These are phyloP conservation scores for Isoetes taiwanensis DNA, from an alignment of 75 land plant genomes.

Conservation along the genomic window DNA sequence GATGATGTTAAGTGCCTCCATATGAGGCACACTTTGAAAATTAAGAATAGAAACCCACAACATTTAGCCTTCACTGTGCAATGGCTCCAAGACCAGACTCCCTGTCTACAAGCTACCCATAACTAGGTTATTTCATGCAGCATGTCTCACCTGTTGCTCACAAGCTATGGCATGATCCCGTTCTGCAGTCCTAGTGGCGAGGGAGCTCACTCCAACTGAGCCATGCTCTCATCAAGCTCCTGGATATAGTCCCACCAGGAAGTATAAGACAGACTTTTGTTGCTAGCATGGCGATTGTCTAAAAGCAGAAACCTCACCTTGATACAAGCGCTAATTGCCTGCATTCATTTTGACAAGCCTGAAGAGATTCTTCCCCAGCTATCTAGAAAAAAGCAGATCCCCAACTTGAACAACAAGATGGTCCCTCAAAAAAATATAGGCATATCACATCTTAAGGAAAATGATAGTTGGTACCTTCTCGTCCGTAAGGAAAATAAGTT, in stretches of 20 bases:
- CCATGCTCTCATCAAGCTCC: constrained; percentile 24
- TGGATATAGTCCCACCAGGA: background rate
- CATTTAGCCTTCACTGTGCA: no score
- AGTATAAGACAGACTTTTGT: no score
- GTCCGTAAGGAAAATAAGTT: constrained; percentile 17
- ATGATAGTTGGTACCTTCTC: constrained; percentile 14
- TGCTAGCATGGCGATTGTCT: no score
- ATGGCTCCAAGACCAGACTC: no score
- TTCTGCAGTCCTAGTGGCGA: constrained; percentile 22
- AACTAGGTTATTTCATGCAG: no score
- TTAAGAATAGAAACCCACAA: no score
- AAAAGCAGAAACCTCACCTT: constrained; percentile 4
- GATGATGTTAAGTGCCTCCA: no score
- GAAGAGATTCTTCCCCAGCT: constrained; percentile 21
- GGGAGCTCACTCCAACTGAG: constrained; percentile 12
- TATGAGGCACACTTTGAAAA: background rate
- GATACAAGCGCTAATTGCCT: constrained; percentile 15
- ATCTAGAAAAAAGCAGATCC: constrained; percentile 8
- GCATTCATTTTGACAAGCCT: constrained; percentile 25
- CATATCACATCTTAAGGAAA: background rate
- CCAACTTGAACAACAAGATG: background rate
- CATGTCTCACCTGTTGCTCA: background rate
- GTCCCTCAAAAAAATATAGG: no score
- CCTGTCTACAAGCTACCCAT: no score
- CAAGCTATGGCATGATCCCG: constrained; percentile 11